These are phyloP conservation scores for Colletotrichum sp. DNA, from an alignment of 2,329 filamentous ascomycete genomes.

Conservation along the genomic window DNA sequence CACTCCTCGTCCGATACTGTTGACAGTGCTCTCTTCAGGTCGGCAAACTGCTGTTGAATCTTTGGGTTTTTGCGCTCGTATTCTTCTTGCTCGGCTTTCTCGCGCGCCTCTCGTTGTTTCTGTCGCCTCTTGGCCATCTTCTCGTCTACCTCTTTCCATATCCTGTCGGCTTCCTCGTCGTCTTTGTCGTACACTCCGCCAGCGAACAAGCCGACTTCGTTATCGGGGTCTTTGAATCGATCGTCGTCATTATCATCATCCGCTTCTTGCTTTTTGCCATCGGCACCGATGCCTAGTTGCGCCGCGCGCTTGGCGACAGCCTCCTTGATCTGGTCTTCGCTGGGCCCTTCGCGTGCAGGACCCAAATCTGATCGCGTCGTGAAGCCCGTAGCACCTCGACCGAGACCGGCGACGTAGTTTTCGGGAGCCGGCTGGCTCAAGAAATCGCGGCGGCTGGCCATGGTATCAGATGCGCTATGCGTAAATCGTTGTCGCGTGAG, in stretches of 20 bases:
- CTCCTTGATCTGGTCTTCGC: constrained; percentile 98
- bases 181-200: constrained; percentile 96
- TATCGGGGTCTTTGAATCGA: constrained; percentile 94
- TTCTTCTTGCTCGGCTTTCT: constrained; percentile 88
- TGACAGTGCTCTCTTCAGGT: constrained; percentile 88
- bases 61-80: constrained; percentile 98
- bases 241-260: constrained; percentile 77
- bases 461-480: constrained; percentile 31
- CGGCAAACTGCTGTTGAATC: constrained; percentile 96
- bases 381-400: constrained; percentile 97
- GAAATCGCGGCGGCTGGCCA: constrained; percentile 78
- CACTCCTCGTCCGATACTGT: constrained; percentile 94
- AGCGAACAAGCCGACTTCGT: constrained; percentile 94
- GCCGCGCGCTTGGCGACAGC: constrained; percentile 93
- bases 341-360: constrained; percentile 92
- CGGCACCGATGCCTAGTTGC: constrained; percentile 73
- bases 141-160: constrained; percentile 95
- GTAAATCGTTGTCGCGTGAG: not conserved
- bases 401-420: constrained; percentile 94
- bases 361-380: constrained; percentile 97
- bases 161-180: constrained; percentile 95
- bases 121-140: constrained; percentile 93
- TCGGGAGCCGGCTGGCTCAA: constrained; percentile 84
- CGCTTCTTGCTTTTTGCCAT: constrained; percentile 73
- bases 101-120: constrained; percentile 91